Base-by-base conservation (phyloP, 768 basidiomycete species). In the Leccinum boreale region DNA sequence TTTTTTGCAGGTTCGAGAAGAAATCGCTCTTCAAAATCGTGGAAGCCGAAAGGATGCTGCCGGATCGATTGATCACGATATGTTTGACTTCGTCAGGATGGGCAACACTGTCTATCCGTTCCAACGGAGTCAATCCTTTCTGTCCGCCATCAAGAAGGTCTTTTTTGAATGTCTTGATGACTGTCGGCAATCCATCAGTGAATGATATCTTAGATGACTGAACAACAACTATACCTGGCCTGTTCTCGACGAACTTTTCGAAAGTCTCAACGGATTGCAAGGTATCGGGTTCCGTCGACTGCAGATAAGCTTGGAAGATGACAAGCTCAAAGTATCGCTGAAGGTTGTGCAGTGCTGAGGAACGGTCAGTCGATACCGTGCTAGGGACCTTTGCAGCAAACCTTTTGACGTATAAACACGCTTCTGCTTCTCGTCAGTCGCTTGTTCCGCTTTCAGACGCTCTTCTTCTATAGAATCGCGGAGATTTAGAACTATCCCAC, bases 21-120 rank as follows among this genome's bases (percentile, higher is more conserved):
- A 94, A 93, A 69, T 95, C 93, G 66, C 90, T 92, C 77, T 99
- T 99, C 67, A 98, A 77, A 64, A 98, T 97, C 1, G 94, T 93
- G 5, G 86, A 91, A 2, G 93, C 90, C 12, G 92, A 96, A 0
- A 98, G 75, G 57, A 98, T 90, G 59, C 81, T 83, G 9, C 97
- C 97, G 9, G 84, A 81, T 42, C 97, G 85, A 63, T 89, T 90
- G 36, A 85, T 79, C 31, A 99, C 95, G 4, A 96, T 82, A 59
- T 87, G 82, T 8, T 87, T 85, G 33, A 94, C 94, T 75, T 98
- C 97, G 63, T 98, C 97, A 0, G 92, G 92, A 58, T 91, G 81
- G 3, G 91, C 90, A 50, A 89, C 80, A 21, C 85, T 87, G 52
- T 87, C 84, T 23, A 85, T 83, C 19, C 90, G 82, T 62, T 89